These are phyloP conservation scores for Curvularia eragrostidis DNA, from an alignment of 2,329 filamentous ascomycete species.

Conservation along the genomic window DNA sequence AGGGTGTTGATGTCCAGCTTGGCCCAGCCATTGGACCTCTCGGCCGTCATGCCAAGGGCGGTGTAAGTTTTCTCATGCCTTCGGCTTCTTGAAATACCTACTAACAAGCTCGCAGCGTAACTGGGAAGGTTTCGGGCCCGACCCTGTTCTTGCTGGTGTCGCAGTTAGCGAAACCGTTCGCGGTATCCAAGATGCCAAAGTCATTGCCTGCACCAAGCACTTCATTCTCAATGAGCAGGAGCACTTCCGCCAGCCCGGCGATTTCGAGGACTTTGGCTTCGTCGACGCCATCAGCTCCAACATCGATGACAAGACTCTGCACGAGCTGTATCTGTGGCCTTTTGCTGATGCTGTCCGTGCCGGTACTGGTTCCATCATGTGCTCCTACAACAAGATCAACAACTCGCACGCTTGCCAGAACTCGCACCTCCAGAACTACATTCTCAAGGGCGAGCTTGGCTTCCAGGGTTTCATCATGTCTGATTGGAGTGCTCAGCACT, in stretches of 20 bases:
- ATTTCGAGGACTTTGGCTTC: slow-evolving; percentile 67
- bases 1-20: slow-evolving; percentile 76
- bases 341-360: slow-evolving; percentile 60
- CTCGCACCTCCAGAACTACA: slow-evolving; percentile 73
- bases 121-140: slow-evolving; percentile 65
- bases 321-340: slow-evolving; percentile 68
- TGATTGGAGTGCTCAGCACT: slow-evolving; percentile 81
- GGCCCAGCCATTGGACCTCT: slow-evolving; percentile 79
- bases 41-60: slow-evolving; percentile 71
- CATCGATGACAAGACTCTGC: slow-evolving; percentile 68
- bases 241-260: slow-evolving; percentile 69
- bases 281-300: slow-evolving; percentile 67
- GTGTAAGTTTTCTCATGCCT: slow-evolving; percentile 61
- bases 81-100: neutral
- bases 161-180: slow-evolving; percentile 75
- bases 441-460: slow-evolving; percentile 79
- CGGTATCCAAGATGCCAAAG: slow-evolving; percentile 81
- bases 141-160: slow-evolving; percentile 76
- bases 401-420: slow-evolving; percentile 83
- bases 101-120: slow-evolving; percentile 30
- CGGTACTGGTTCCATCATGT: slow-evolving; percentile 60
- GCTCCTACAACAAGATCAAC: slow-evolving; percentile 78
- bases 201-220: slow-evolving; percentile 76
- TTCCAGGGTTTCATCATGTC: slow-evolving; percentile 68
- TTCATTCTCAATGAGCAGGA: slow-evolving; percentile 68